phyloP scores from a whole-genome alignment of 768 basidiomycete genomes.

The Gymnopilus dilepis region DNA sequence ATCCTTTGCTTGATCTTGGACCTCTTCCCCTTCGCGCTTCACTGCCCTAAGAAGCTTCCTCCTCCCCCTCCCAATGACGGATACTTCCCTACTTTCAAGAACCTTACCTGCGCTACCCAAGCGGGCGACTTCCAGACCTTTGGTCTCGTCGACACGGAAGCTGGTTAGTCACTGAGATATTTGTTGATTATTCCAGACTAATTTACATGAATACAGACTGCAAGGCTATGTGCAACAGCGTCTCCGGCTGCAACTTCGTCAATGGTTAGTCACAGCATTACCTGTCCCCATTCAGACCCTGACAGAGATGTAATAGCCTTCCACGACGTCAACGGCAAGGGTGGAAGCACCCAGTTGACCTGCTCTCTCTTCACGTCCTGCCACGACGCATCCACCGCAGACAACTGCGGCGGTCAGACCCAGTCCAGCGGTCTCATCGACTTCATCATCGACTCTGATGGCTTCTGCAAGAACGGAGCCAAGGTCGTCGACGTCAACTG shows the following conservation, averaged over 20 bases:
- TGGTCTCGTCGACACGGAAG: slow-evolving; percentile 49
- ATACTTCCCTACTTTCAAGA: slow-evolving; percentile 44
- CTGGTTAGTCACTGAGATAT: slow-evolving; percentile 32
- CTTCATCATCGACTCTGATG: slow-evolving; percentile 46
- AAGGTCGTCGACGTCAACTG: neutral
- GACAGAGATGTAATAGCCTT: slow-evolving; percentile 35
- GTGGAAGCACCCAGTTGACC: slow-evolving; percentile 48
- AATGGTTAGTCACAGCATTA: slow-evolving; percentile 41
- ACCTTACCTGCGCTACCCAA: slow-evolving; percentile 48
- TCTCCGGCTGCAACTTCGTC: slow-evolving; percentile 45
- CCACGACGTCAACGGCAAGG: slow-evolving; percentile 53
- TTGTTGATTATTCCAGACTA: neutral
- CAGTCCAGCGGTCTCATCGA: slow-evolving; percentile 46
- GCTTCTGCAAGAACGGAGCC: slow-evolving; percentile 42
- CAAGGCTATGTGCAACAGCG: slow-evolving; percentile 49
- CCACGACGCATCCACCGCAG: slow-evolving; percentile 41
- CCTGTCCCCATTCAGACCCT: neutral
- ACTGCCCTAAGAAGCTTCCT: slow-evolving; percentile 37
- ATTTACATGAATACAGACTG: slow-evolving; percentile 36
- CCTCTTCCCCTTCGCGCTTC: slow-evolving; percentile 40
- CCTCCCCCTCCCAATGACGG: slow-evolving; percentile 31
- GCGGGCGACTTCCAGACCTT: slow-evolving; percentile 47
- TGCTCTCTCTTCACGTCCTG: slow-evolving; percentile 48
- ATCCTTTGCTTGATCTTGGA: slow-evolving; percentile 43
- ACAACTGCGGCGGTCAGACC: slow-evolving; percentile 47